phyloP scores from a whole-genome alignment of 2,329 filamentous ascomycete genomes.

The Paraphaeosphaeria sporulosa region DNA sequence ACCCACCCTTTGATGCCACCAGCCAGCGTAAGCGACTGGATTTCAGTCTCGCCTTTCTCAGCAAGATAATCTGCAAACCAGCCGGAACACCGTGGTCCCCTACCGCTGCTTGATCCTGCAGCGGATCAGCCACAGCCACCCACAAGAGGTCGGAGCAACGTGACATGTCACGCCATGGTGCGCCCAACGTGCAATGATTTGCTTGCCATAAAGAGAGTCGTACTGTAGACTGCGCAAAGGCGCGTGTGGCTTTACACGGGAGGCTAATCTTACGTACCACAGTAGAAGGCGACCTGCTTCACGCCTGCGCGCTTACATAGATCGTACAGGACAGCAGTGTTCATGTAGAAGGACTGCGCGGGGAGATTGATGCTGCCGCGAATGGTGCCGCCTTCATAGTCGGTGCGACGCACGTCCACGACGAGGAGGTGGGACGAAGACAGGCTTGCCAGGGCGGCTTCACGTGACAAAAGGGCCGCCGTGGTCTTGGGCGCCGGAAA shows the following conservation, averaged over 20 bases:
- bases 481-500: constrained; percentile 51
- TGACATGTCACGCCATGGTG: constrained; percentile 29
- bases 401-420: constrained; percentile 56
- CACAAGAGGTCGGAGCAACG: constrained; percentile 9
- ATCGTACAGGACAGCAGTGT: constrained; percentile 53
- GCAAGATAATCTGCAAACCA: constrained; percentile 48
- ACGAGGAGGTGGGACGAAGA: constrained; percentile 51
- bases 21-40: constrained; percentile 52
- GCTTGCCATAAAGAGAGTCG: not conserved
- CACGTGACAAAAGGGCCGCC: constrained; percentile 49
- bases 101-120: constrained; percentile 42
- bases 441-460: constrained; percentile 43
- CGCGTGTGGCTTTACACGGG: not conserved
- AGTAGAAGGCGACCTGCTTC: constrained; percentile 57
- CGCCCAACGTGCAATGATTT: not conserved
- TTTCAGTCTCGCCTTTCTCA: constrained; percentile 46
- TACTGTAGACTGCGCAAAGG: not conserved
- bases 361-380: constrained; percentile 57
- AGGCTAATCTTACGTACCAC: constrained; percentile 40
- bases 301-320: constrained; percentile 55
- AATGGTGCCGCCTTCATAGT: constrained; percentile 56
- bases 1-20: constrained; percentile 57
- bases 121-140: constrained; percentile 25
- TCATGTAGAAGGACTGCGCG: constrained; percentile 58
- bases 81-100: constrained; percentile 45